phyloP scores from a whole-genome alignment of 2,329 filamentous ascomycete species.

The Monilinia aucupariae region DNA sequence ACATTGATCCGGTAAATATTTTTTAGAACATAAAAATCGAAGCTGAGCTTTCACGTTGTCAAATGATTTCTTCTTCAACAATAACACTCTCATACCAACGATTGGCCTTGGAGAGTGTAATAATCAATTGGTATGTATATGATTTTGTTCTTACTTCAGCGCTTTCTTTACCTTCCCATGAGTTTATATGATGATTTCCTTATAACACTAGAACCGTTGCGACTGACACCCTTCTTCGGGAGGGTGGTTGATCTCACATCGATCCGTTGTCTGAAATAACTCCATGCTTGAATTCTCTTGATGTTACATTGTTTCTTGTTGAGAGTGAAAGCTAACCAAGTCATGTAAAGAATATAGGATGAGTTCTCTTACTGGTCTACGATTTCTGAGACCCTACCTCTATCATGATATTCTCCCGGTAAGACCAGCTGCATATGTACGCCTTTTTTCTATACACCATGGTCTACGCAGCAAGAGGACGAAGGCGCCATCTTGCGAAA shows the following conservation, averaged over 20 bases:
- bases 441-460: slow-evolving; percentile 41
- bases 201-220: slow-evolving; percentile 53
- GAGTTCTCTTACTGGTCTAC: slow-evolving; percentile 42
- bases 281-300: slow-evolving; percentile 12
- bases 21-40: slow-evolving; percentile 3
- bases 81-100: slow-evolving; percentile 6
- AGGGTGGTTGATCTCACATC: slow-evolving; percentile 47
- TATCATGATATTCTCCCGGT: slow-evolving; percentile 35
- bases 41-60: background rate
- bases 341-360: slow-evolving; percentile 36
- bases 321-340: slow-evolving; percentile 21
- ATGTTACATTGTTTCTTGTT: slow-evolving; percentile 13
- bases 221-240: slow-evolving; percentile 45
- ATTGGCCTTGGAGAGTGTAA: background rate
- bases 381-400: slow-evolving; percentile 53
- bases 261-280: slow-evolving; percentile 42
- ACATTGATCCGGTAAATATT: slow-evolving; percentile 1
- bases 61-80: background rate
- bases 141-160: background rate
- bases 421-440: slow-evolving; percentile 40
- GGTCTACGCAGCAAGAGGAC: background rate
- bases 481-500: background rate
- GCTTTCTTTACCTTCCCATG: background rate
- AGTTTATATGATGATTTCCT: slow-evolving; percentile 44
- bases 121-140: background rate